Evolutionary conservation across 1,284 basidiomycete species (phyloP).

Genomic region (Ganoderma leucocontextum): DNA sequence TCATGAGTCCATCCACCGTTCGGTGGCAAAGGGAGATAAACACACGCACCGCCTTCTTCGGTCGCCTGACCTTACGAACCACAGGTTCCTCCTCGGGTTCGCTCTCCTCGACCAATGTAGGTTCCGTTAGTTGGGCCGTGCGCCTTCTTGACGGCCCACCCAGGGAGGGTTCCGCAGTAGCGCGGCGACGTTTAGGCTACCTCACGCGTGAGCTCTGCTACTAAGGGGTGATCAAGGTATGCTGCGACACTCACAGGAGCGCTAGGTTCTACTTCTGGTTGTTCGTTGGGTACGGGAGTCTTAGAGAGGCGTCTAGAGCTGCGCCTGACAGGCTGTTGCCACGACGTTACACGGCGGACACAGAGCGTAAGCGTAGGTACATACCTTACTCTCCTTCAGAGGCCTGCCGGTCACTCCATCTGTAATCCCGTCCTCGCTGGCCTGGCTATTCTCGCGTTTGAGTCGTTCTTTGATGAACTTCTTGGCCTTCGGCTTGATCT

Average conservation of each 20-base stretch:
- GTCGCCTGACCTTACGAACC: slow-evolving; percentile 66
- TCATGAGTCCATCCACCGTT: neutral
- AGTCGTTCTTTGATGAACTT: slow-evolving; percentile 73
- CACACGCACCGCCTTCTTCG: slow-evolving; percentile 63
- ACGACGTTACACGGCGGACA: slow-evolving; percentile 1
- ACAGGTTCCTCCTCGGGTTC: slow-evolving; percentile 76
- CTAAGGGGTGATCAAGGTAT: slow-evolving; percentile 15
- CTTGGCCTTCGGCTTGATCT: slow-evolving; percentile 70
- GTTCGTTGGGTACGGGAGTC: slow-evolving; percentile 37
- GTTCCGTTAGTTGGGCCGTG: slow-evolving; percentile 47
- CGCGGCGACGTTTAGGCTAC: slow-evolving; percentile 58
- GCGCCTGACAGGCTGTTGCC: slow-evolving; percentile 40
- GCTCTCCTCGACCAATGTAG: slow-evolving; percentile 73
- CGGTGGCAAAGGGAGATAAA: neutral
- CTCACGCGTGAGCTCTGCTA: neutral
- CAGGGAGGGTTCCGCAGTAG: slow-evolving; percentile 74
- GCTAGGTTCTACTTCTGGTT: slow-evolving; percentile 17
- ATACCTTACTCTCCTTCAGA: slow-evolving; percentile 55
- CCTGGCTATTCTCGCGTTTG: slow-evolving; percentile 70
- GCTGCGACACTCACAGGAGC: slow-evolving; percentile 57
- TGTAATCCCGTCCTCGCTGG: slow-evolving; percentile 82
- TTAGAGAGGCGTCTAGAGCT: slow-evolving; percentile 47
- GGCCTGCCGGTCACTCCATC: slow-evolving; percentile 80
- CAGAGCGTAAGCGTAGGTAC: slow-evolving; percentile 23
- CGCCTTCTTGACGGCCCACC: slow-evolving; percentile 57